These are phyloP conservation scores for Eragrostis curvula DNA, from an alignment of 176 grass and related monocot species.

Conservation along the genomic window DNA sequence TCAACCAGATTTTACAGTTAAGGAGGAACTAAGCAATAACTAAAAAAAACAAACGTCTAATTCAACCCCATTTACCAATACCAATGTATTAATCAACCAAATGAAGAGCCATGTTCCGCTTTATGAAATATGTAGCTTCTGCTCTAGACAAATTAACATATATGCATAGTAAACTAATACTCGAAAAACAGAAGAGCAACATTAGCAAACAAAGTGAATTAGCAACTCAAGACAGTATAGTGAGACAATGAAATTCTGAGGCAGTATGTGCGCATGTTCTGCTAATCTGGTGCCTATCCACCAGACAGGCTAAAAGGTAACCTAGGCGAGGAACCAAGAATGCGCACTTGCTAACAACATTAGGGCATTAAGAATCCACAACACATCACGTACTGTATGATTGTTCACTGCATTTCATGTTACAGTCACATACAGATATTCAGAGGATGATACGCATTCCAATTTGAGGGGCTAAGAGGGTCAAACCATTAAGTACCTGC, in stretches of 20 bases:
- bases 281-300: conserved; percentile 15
- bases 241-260: conserved; percentile 31
- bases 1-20: conserved; percentile 34
- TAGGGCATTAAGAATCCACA: conserved; percentile 27
- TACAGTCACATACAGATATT: conserved; percentile 25
- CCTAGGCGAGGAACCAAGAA: conserved; percentile 26
- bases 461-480: conserved; percentile 18
- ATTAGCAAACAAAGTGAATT: conserved; percentile 38
- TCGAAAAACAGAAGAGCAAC: conserved; percentile 31
- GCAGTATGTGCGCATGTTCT: conserved; percentile 6
- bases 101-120: conserved; percentile 17
- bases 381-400: conserved; percentile 25
- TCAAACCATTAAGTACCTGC: conserved; percentile 18
- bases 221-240: conserved; percentile 40
- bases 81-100: too few relatives aligned
- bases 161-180: conserved; percentile 2
- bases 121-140: too few relatives aligned
- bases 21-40: too few relatives aligned
- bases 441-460: conserved; percentile 11
- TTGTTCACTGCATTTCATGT: conserved; percentile 41
- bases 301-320: conserved; percentile 18
- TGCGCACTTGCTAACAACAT: conserved; percentile 10
- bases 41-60: too few relatives aligned
- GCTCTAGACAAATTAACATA: conserved; percentile 13
- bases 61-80: too few relatives aligned